Conservation (phyloP, 352 stramenopile species). For the Blastocystis sp. region DNA sequence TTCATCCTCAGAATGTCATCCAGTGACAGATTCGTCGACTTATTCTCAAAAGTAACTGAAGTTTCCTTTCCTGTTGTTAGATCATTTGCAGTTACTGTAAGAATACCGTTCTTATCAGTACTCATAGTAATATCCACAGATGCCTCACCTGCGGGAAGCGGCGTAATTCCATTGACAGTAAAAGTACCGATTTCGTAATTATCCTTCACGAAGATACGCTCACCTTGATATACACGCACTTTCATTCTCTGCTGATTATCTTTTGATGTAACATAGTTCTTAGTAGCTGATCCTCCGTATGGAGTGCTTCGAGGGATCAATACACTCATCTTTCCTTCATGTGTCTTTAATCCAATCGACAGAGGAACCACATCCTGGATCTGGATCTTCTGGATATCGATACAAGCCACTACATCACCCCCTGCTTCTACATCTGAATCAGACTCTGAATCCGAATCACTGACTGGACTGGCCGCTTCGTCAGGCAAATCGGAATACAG, state of each 20-base stretch:
- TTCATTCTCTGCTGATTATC: conserved; percentile 87
- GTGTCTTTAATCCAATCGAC: conserved; percentile 84
- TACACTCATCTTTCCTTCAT: conserved; percentile 85
- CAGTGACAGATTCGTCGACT: conserved; percentile 33
- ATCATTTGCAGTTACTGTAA: conserved; percentile 70
- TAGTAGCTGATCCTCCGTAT: conserved; percentile 74
- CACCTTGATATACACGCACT: conserved; percentile 88
- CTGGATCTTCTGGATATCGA: conserved; percentile 71
- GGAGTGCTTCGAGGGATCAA: conserved; percentile 84
- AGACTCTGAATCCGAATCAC: not conserved
- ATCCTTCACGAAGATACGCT: conserved; percentile 86
- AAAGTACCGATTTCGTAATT: conserved; percentile 88
- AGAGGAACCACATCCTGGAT: conserved; percentile 89
- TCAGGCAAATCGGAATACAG: conserved; percentile 74
- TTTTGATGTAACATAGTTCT: conserved; percentile 83
- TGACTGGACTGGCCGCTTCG: not conserved
- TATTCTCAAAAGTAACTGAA: conserved; percentile 19
- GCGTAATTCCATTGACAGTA: conserved; percentile 82
- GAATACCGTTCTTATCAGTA: conserved; percentile 78
- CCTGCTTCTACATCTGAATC: not conserved
- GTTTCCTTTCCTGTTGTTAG: not conserved
- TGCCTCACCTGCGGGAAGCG: conserved; percentile 82
- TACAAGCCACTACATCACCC: not conserved
- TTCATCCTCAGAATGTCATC: conserved; percentile 11
- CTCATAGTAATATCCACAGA: conserved; percentile 88